Conservation (phyloP, 192 early-diverging fungal genomes). For the Haplosporangium gracile region DNA sequence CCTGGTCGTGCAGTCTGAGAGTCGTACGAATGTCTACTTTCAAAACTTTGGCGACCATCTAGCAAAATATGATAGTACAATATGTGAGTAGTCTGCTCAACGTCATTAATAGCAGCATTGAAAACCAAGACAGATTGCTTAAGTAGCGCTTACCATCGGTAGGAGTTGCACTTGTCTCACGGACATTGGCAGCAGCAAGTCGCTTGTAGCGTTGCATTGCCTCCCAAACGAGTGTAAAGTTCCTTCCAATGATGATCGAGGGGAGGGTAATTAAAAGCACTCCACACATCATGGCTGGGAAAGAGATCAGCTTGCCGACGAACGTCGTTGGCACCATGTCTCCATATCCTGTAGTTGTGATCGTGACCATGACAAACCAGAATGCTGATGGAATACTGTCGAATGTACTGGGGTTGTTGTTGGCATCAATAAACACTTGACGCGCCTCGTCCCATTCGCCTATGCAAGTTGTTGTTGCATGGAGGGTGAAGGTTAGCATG, state of each 20-base stretch:
- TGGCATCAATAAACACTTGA: conserved; percentile 73
- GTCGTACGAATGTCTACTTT: conserved; percentile 56
- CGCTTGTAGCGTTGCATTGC: conserved; percentile 67
- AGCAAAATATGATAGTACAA: neutral
- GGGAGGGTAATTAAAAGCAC: conserved; percentile 84
- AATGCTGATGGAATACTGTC: conserved; percentile 84
- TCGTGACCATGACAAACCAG: conserved; percentile 84
- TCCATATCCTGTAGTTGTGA: conserved; percentile 86
- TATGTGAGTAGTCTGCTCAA: neutral
- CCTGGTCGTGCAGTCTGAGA: conserved; percentile 39
- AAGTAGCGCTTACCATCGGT: conserved; percentile 18
- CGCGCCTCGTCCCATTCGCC: conserved; percentile 75
- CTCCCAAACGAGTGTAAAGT: conserved; percentile 89
- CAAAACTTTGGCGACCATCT: conserved; percentile 55
- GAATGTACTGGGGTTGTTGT: conserved; percentile 77
- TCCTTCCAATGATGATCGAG: conserved; percentile 87
- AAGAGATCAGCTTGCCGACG: conserved; percentile 83
- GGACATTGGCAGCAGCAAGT: conserved; percentile 28
- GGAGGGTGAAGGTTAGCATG: neutral
- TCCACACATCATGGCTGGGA: conserved; percentile 88
- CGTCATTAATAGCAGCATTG: neutral
- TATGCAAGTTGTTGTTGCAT: conserved; percentile 4
- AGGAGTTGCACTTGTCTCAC: conserved; percentile 14
- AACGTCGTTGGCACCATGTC: conserved; percentile 88
- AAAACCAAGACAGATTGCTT: neutral